Conservation (phyloP, 2,329 filamentous ascomycete genomes). For the Cercospora sp. region DNA sequence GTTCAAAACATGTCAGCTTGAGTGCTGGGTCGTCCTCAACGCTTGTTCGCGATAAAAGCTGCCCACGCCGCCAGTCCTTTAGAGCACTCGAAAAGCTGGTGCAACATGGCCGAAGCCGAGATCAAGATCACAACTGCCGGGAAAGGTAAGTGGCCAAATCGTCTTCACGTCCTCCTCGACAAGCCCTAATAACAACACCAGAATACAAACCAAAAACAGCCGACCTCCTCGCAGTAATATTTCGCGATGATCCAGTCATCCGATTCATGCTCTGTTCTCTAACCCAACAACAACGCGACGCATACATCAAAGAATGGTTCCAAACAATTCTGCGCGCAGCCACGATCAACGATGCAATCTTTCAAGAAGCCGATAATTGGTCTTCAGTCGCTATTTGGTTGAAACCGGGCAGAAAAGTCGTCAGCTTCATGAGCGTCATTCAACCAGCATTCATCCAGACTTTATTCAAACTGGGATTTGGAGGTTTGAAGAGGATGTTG, state of each 20-base stretch:
- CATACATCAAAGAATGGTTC: slow-evolving; percentile 29
- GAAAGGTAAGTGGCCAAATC: neutral
- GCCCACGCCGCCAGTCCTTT: neutral
- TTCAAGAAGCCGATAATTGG: slow-evolving; percentile 29
- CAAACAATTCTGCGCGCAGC: slow-evolving; percentile 27
- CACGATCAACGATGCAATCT: slow-evolving; percentile 26
- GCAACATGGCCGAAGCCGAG: neutral
- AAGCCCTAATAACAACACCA: neutral
- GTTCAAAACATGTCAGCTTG: neutral
- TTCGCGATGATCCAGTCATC: slow-evolving; percentile 31
- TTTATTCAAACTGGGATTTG: slow-evolving; percentile 27
- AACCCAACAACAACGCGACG: slow-evolving; percentile 9
- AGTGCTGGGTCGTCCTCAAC: neutral
- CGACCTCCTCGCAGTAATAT: slow-evolving; percentile 16
- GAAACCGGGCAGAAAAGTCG: slow-evolving; percentile 30
- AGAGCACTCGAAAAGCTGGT: neutral
- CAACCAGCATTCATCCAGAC: slow-evolving; percentile 26
- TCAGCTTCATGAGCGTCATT: slow-evolving; percentile 27
- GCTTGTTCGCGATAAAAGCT: neutral
- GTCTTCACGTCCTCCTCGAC: neutral
- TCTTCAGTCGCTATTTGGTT: slow-evolving; percentile 28
- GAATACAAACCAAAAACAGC: slow-evolving; percentile 5
- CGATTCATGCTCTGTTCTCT: slow-evolving; percentile 28
- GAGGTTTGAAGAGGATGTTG: slow-evolving; percentile 31
- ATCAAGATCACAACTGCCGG: neutral